phyloP scores from a whole-genome alignment of 1,284 basidiomycete genomes.

The Melampsora larici-populina region DNA sequence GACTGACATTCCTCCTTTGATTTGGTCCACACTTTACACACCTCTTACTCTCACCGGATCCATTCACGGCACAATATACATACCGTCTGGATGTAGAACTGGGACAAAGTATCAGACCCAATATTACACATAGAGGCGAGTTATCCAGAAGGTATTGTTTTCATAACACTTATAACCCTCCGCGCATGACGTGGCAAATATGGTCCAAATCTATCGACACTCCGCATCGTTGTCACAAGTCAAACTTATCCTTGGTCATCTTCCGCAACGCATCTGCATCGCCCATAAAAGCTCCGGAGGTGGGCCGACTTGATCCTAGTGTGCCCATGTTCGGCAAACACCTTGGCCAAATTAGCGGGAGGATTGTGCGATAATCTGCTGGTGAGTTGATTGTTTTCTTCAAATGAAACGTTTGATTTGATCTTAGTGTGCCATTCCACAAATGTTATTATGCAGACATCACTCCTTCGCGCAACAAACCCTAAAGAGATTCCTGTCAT shows the following conservation, averaged over 20 bases:
- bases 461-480: constrained; percentile 77
- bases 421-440: too few relatives aligned
- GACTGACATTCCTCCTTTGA: too few relatives aligned
- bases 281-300: constrained; percentile 63
- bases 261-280: background rate
- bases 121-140: constrained; percentile 84
- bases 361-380: constrained; percentile 87
- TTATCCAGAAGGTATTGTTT: background rate
- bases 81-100: constrained; percentile 54
- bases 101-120: constrained; percentile 76
- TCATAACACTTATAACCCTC: too few relatives aligned
- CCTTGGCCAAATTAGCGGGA: constrained; percentile 82
- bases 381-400: constrained; percentile 57
- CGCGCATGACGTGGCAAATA: too few relatives aligned
- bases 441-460: constrained; percentile 67
- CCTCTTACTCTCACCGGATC: too few relatives aligned
- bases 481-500: constrained; percentile 72
- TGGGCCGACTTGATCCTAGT: constrained; percentile 95
- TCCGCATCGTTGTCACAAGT: too few relatives aligned
- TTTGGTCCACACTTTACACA: too few relatives aligned
- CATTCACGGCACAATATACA: background rate
- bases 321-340: constrained; percentile 92
- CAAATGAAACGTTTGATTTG: background rate
- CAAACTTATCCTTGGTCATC: background rate
- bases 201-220: too few relatives aligned